Base-by-base conservation (phyloP, 2,329 filamentous ascomycete genomes). In the Colletotrichum sp. region DNA sequence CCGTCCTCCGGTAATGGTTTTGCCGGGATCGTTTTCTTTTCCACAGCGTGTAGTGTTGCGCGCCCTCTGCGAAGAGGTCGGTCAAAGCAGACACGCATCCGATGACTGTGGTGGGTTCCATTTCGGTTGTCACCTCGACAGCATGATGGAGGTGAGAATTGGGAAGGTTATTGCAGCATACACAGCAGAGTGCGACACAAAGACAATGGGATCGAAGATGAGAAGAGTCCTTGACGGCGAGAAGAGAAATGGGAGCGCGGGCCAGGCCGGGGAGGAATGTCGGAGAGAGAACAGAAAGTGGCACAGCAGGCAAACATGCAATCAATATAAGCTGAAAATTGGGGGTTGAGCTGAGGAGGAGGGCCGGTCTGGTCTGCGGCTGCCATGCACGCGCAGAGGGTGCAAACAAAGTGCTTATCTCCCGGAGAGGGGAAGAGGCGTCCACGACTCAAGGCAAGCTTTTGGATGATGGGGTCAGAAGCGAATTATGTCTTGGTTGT, bases 41-140 rank as follows among this genome's bases (percentile, higher is more conserved):
- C 85, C 85, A 87, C 21, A 77, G 79, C 3, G 80, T 77, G 80
- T 87, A 86, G 75, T 77, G 69, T n/a, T 78, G 73, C 52, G 72
- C 52, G 36, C 75, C 77, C 55, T 77, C 72, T 16, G 77, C 68
- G 26, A 78, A 79, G 24, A 78, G 71, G 21, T 75, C 70, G 7
- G 69, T 57, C 32, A 79, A 67, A 55, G 78, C 77, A 15, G 78
- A 75, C 36, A 79, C 78, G 30, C 75, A 75, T 24, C 78, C 78
- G 55, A 78, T 73, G 34, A 78, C 78, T 24, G 78, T 79, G 21
- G 78, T 77, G 57, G 78, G 77, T 71, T 79, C 78, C 78, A 79
- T 79, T 44, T 60, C 34, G 36, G 13, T 32, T 44, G 69, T 73
- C 49, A 70, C 32, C 36, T 75, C 52, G 26, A 63, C 68, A 30